Conservation (phyloP, 495 filamentous ascomycete genomes). For the Hypomontagnella monticulosa region DNA sequence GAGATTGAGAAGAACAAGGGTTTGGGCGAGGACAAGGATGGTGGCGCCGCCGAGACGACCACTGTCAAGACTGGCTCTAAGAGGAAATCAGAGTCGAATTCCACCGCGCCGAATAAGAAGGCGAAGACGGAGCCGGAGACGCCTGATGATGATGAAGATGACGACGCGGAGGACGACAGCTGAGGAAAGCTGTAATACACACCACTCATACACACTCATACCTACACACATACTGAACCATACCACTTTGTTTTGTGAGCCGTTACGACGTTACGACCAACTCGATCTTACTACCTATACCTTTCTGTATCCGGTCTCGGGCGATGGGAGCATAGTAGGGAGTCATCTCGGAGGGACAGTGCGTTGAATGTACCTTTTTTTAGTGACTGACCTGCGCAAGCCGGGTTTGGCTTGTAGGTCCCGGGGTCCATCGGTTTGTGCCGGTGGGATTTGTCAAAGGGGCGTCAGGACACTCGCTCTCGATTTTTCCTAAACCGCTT, state of each 20-base stretch:
- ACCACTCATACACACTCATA: neutral
- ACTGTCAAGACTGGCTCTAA: constrained; percentile 54
- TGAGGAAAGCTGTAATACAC: constrained; percentile 31
- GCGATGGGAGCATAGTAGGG: constrained; percentile 48
- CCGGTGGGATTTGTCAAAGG: constrained; percentile 28
- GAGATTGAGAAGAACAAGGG: constrained; percentile 77
- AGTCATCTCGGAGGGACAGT: constrained; percentile 38
- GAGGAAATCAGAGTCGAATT: constrained; percentile 56
- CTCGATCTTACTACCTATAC: constrained; percentile 45
- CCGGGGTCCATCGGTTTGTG: constrained; percentile 15
- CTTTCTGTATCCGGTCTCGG: constrained; percentile 44
- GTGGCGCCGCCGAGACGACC: constrained; percentile 44
- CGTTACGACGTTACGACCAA: constrained; percentile 47
- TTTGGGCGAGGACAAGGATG: constrained; percentile 50
- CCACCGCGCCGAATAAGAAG: constrained; percentile 63
- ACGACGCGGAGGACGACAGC: constrained; percentile 59
- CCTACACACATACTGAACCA: neutral
- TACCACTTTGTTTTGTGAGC: constrained; percentile 45
- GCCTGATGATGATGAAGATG: constrained; percentile 62
- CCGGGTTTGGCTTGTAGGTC: constrained; percentile 29
- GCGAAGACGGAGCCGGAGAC: constrained; percentile 56
- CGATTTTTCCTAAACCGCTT: constrained; percentile 47
- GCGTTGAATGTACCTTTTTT: constrained; percentile 39
- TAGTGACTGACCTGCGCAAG: constrained; percentile 32
- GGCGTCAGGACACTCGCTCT: constrained; percentile 50